phyloP scores from a whole-genome alignment of 1,284 basidiomycete genomes.

The Microbotryomycetes sp. region DNA sequence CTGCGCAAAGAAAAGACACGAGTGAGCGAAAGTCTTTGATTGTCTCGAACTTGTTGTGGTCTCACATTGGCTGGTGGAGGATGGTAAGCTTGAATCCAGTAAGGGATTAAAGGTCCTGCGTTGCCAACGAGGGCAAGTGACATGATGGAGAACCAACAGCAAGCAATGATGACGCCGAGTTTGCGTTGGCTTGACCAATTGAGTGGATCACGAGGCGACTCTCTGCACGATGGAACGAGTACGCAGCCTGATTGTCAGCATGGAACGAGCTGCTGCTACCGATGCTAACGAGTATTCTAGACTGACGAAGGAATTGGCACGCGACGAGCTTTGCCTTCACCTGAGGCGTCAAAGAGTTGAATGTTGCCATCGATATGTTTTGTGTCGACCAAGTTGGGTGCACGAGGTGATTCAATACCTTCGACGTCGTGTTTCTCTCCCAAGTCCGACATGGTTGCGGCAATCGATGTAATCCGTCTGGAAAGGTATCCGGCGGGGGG shows the following conservation, averaged over 20 bases:
- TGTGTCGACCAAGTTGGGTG: not conserved
- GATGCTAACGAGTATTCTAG: too few relatives aligned
- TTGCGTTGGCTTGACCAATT: conserved; percentile 1
- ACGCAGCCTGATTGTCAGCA: not conserved
- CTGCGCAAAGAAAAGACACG: too few relatives aligned
- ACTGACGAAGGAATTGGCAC: too few relatives aligned
- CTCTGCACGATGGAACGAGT: not conserved
- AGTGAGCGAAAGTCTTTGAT: too few relatives aligned
- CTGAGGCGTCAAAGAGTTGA: not conserved
- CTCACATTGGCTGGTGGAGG: not conserved
- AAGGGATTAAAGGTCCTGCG: not conserved
- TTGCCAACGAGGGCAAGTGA: conserved; percentile 1
- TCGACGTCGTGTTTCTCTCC: not conserved
- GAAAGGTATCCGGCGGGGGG: too few relatives aligned
- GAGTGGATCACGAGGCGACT: not conserved
- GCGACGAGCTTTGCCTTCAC: too few relatives aligned
- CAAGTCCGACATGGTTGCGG: not conserved
- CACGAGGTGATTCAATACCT: not conserved
- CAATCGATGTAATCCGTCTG: too few relatives aligned
- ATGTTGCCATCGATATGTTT: conserved; percentile 1
- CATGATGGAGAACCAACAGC: conserved; percentile 5
- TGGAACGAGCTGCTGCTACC: too few relatives aligned
- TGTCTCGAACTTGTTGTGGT: too few relatives aligned
- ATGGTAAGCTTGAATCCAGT: not conserved
- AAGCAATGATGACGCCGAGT: not conserved